Conservation (phyloP, 768 basidiomycete species). For the Boletus speciosus region DNA sequence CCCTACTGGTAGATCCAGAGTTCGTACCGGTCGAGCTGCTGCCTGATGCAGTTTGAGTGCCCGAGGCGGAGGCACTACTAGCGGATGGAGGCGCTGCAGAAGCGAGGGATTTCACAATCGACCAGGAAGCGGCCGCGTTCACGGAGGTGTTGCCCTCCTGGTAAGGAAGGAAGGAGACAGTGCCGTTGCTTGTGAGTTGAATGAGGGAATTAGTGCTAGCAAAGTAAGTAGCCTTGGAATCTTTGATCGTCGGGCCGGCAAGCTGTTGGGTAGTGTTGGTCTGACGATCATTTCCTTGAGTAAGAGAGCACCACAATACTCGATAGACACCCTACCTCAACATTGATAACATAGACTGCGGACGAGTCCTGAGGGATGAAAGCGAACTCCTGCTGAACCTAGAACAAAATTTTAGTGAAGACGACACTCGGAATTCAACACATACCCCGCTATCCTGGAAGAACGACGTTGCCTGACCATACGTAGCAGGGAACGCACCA, state of each 20-base stretch:
- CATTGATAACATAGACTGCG: slow-evolving; percentile 70
- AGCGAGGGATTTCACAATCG: slow-evolving; percentile 41
- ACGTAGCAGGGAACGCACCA: slow-evolving; percentile 58
- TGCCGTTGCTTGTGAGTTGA: slow-evolving; percentile 61
- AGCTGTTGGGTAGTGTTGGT: slow-evolving; percentile 63
- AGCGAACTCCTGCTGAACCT: slow-evolving; percentile 73
- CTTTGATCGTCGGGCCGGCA: slow-evolving; percentile 57
- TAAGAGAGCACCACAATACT: not conserved
- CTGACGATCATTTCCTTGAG: slow-evolving; percentile 29
- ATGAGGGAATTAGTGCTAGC: slow-evolving; percentile 59
- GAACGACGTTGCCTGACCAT: slow-evolving; percentile 69
- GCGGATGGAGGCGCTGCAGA: slow-evolving; percentile 39
- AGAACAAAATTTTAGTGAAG: not conserved
- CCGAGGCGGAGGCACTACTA: slow-evolving; percentile 17
- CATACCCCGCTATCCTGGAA: slow-evolving; percentile 55
- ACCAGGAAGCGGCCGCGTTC: slow-evolving; percentile 51
- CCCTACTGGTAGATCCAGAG: slow-evolving; percentile 12
- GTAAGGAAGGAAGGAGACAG: slow-evolving; percentile 60
- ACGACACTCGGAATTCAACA: not conserved
- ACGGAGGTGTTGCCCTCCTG: slow-evolving; percentile 39
- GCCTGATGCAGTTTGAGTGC: slow-evolving; percentile 13
- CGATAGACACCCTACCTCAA: slow-evolving; percentile 41
- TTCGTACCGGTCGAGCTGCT: slow-evolving; percentile 12
- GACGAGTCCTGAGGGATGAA: slow-evolving; percentile 75
- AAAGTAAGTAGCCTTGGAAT: slow-evolving; percentile 59